phyloP scores from a whole-genome alignment of 2,329 filamentous ascomycete genomes.

The Clarireedia sp. region DNA sequence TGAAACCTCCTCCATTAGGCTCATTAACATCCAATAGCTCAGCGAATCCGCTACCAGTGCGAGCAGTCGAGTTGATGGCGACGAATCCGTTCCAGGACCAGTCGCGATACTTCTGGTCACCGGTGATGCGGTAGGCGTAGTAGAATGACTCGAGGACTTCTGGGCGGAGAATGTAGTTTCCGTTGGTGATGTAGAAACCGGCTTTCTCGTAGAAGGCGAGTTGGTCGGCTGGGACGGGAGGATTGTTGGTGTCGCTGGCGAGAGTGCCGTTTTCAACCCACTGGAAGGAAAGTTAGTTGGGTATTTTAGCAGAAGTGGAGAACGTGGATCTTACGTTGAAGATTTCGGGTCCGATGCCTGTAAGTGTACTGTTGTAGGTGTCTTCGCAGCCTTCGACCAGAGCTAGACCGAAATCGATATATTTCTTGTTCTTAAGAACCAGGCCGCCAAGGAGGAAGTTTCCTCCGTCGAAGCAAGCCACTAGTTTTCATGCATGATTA shows the following conservation, averaged over 20 bases:
- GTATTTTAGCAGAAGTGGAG: neutral
- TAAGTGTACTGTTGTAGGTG: slow-evolving; percentile 61
- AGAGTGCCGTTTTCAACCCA: slow-evolving; percentile 46
- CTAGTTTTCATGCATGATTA: slow-evolving; percentile 26
- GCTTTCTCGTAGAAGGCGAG: slow-evolving; percentile 53
- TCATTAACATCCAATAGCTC: slow-evolving; percentile 59
- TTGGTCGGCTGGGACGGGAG: slow-evolving; percentile 35
- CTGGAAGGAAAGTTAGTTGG: neutral
- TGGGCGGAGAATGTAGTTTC: slow-evolving; percentile 62
- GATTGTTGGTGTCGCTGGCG: slow-evolving; percentile 34
- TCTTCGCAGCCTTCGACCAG: slow-evolving; percentile 67
- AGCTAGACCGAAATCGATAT: slow-evolving; percentile 65
- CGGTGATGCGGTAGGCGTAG: slow-evolving; percentile 77
- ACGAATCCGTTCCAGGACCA: slow-evolving; percentile 77
- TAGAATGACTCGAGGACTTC: slow-evolving; percentile 82
- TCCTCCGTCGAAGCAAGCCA: slow-evolving; percentile 78
- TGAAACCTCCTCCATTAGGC: slow-evolving; percentile 49
- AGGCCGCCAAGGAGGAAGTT: slow-evolving; percentile 78
- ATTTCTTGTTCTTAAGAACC: slow-evolving; percentile 55
- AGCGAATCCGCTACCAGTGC: slow-evolving; percentile 59
- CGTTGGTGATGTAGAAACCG: slow-evolving; percentile 63
- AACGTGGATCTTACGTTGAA: slow-evolving; percentile 35
- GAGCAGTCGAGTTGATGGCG: slow-evolving; percentile 55
- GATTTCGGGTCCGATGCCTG: slow-evolving; percentile 68
- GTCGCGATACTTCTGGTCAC: slow-evolving; percentile 67